These are phyloP conservation scores for Lentinula detonsa DNA, from an alignment of 768 basidiomycete genomes.

Conservation along the genomic window DNA sequence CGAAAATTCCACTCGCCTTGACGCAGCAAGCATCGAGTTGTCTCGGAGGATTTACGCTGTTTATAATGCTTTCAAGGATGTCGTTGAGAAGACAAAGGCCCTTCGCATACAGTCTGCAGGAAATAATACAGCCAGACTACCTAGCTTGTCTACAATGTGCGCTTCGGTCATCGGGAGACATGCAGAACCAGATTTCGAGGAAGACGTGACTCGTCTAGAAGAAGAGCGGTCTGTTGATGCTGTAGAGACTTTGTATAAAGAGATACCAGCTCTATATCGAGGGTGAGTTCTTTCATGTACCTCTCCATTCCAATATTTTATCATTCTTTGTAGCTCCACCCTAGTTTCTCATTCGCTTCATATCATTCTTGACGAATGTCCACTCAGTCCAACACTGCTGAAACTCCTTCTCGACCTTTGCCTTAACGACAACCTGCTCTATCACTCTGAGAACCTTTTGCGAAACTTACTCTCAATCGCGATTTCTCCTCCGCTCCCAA, in stretches of 20 bases:
- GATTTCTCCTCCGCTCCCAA: conserved; percentile 19
- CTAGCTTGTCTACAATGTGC: conserved; percentile 41
- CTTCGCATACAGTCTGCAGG: conserved; percentile 8
- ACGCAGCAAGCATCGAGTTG: conserved; percentile 26
- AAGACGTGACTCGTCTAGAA: conserved; percentile 10
- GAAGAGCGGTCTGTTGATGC: conserved; percentile 21
- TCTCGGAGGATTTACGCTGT: conserved; percentile 46
- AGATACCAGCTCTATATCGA: conserved; percentile 45
- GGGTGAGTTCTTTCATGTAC: conserved; percentile 28
- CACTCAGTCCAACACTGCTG: conserved; percentile 43
- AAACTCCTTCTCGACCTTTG: conserved; percentile 45
- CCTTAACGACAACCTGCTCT: conserved; percentile 32
- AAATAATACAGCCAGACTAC: conserved; percentile 12
- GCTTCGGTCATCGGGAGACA: conserved; percentile 39
- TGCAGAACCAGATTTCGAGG: conserved; percentile 25
- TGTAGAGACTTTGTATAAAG: conserved; percentile 38
- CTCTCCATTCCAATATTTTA: conserved; percentile 2
- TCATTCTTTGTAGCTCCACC: conserved; percentile 19
- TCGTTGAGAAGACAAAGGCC: conserved; percentile 30
- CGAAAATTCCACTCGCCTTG: not conserved
- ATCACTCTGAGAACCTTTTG: conserved; percentile 40
- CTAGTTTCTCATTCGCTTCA: conserved; percentile 48
- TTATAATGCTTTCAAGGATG: conserved; percentile 48
- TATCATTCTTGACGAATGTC: conserved; percentile 37
- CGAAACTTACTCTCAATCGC: conserved; percentile 32